Conservation (phyloP, 352 stramenopile species). For the Phytophthora sojae region DNA sequence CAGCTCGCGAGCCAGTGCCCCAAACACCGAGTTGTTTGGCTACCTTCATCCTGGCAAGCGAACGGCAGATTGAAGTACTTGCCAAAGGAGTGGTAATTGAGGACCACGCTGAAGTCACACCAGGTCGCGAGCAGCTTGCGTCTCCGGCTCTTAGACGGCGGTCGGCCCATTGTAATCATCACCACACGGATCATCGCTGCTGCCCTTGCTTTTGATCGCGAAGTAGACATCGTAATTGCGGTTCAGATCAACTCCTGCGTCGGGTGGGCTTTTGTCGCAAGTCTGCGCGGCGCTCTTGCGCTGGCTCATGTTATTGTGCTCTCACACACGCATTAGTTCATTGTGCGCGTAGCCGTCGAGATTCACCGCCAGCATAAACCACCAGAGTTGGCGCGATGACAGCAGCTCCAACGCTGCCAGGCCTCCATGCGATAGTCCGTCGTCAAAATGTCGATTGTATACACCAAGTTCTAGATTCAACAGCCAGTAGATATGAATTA, state of each 20-base stretch:
- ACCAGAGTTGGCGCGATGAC: constrained; percentile 81
- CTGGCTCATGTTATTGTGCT: constrained; percentile 49
- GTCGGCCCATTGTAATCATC: constrained; percentile 77
- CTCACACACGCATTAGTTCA: constrained; percentile 66
- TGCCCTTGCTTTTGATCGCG: constrained; percentile 61
- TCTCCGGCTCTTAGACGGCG: constrained; percentile 87
- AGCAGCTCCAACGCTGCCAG: constrained; percentile 62
- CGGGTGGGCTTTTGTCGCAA: constrained; percentile 38
- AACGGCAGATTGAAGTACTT: constrained; percentile 87
- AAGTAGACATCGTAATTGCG: constrained; percentile 90
- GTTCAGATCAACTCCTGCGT: constrained; percentile 82
- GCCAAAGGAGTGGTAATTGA: constrained; percentile 91
- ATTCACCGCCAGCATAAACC: constrained; percentile 85
- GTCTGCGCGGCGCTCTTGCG: constrained; percentile 72
- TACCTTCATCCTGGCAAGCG: constrained; percentile 72
- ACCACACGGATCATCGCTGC: constrained; percentile 67
- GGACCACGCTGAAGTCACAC: constrained; percentile 68
- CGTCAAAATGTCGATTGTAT: constrained; percentile 82
- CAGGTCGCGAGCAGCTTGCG: constrained; percentile 70
- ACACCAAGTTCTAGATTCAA: constrained; percentile 87
- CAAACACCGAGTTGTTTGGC: constrained; percentile 50
- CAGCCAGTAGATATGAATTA: no score
- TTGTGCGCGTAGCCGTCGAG: constrained; percentile 86
- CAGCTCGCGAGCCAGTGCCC: constrained; percentile 72
- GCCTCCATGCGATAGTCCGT: constrained; percentile 61